A percentile compares a stretch with the other conserved stretches of the same genome.
Conservation (phyloP, 345 rosid genomes). For the Citrus mangshanensis region DNA sequence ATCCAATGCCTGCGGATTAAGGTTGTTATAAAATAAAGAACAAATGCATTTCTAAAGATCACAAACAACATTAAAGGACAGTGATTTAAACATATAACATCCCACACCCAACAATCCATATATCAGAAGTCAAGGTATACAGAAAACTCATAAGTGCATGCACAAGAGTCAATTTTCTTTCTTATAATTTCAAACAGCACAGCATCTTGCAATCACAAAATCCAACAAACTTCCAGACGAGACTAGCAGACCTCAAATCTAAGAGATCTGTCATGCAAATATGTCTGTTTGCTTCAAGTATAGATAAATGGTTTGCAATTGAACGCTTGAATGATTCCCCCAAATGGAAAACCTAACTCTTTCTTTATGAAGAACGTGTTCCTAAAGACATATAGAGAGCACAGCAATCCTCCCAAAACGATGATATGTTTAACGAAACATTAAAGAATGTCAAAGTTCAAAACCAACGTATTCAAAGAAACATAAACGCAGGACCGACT, state of each 20-base stretch:
- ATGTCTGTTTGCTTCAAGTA: not conserved
- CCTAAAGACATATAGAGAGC: not conserved
- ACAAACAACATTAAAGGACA: not conserved
- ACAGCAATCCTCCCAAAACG: not conserved
- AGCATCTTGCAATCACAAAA: not conserved
- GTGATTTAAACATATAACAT: not conserved
- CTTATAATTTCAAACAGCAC: not conserved
- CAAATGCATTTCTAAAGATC: not conserved
- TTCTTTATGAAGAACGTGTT: not conserved
- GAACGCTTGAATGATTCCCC: not conserved
- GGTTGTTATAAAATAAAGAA: not conserved
- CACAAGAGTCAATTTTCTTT: not conserved
- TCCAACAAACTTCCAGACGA: not conserved
- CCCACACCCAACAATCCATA: not conserved
- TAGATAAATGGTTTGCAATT: not conserved
- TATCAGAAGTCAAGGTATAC: not conserved
- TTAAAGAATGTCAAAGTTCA: not conserved
- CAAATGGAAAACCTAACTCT: not conserved
- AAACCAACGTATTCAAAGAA: not conserved
- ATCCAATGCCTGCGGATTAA: slow-evolving; percentile 75
- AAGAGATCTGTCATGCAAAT: not conserved
- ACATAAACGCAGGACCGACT: not conserved
- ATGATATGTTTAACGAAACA: not conserved
- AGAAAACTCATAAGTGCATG: not conserved
- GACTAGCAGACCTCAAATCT: not conserved